Percentiles rank a stretch among this genome's conserved stretches.
These are phyloP conservation scores for Schizosaccharomyces pombe DNA, from an alignment of 805 yeast genomes.

Conservation along the genomic window ASM294v3 CU329670.1:706001-706500, in stretches of 20 bases:
- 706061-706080: slow-evolving; percentile 16
- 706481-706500: neutral
- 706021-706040: slow-evolving; percentile 43
- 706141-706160: slow-evolving; percentile 62
- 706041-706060: slow-evolving; percentile 49
- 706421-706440: slow-evolving; percentile 7
- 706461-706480: neutral
- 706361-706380: slow-evolving; percentile 14
- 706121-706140: slow-evolving; percentile 70
- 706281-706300: slow-evolving; percentile 64
- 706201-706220: slow-evolving; percentile 90
- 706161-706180: slow-evolving; percentile 94
- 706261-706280: neutral
- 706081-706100: slow-evolving; percentile 35
- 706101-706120: slow-evolving; percentile 85
- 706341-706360: slow-evolving; percentile 55
- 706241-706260: slow-evolving; percentile 27
- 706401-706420: slow-evolving; percentile 8
- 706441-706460: neutral
- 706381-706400: neutral
- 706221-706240: slow-evolving; percentile 53
- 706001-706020: slow-evolving; percentile 61
- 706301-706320: slow-evolving; percentile 82
- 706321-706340: slow-evolving; percentile 66
- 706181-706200: slow-evolving; percentile 85